phyloP scores from a whole-genome alignment of 106 monocot species.

The Vanilla planifolia region DNA sequence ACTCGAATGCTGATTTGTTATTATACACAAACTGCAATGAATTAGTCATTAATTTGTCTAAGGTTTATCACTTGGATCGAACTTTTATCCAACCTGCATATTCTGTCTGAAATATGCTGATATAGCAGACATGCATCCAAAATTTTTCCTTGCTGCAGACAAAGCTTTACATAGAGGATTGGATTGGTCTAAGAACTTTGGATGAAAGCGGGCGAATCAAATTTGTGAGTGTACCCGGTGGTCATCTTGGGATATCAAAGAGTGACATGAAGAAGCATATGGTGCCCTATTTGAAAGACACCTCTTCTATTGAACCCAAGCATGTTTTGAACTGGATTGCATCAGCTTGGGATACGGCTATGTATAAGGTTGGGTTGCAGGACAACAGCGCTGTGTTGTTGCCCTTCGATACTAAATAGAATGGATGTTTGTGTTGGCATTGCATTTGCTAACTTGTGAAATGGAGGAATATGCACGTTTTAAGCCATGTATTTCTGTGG shows the following conservation, averaged over 20 bases:
- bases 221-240: constrained; percentile 45
- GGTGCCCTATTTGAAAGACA: constrained; percentile 53
- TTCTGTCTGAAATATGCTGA: too few relatives aligned
- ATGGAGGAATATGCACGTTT: too few relatives aligned
- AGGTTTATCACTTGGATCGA: too few relatives aligned
- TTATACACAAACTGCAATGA: too few relatives aligned
- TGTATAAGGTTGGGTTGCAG: background rate
- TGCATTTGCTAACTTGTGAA: too few relatives aligned
- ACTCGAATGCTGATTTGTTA: too few relatives aligned
- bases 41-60: too few relatives aligned
- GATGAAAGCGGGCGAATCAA: constrained; percentile 67
- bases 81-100: too few relatives aligned
- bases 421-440: too few relatives aligned
- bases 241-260: constrained; percentile 65
- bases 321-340: background rate
- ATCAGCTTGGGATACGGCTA: constrained; percentile 8
- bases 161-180: constrained; percentile 68
- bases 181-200: constrained; percentile 79
- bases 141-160: too few relatives aligned
- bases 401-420: constrained; percentile 3
- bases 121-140: too few relatives aligned
- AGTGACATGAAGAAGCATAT: constrained; percentile 66
- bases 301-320: background rate
- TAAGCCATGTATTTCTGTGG: too few relatives aligned
- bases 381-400: constrained; percentile 1